Base-by-base conservation (phyloP, 2,329 filamentous ascomycete species). In the Arthrinium phaeospermum region DNA sequence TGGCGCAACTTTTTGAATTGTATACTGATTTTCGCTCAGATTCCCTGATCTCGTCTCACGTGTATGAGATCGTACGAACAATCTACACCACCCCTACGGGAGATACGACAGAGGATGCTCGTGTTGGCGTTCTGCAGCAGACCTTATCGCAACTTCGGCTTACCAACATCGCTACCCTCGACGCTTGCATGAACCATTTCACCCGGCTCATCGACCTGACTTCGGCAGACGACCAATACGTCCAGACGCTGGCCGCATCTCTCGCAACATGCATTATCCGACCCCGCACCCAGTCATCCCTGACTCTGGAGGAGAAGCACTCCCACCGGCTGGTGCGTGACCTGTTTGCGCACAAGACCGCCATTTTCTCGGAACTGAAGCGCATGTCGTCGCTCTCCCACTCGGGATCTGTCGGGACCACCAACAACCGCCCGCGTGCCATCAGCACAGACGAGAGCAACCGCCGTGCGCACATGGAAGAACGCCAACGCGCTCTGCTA, bases 1-100 rank as follows among this genome's bases (percentile, higher is more conserved):
- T 69, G 34, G 3, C 49, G 1, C 5, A 8, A 37, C 3, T 34
- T 14, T 57, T 71, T 67, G 69, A 22, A 44, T 61, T 14, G 41
- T 46, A 24, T 37, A 47, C 81, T 85, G 74, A 83, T 75, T 57
- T 4, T 24, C 27, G 67, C 19, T 4, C 76, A 96, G 96, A 99
- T 83, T 98, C 96, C n/a, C 89, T 99, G 74, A 96, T 99, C 74
- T 98, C 96, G 72, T 97, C 95, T 53, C 96, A 98, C 81, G 95
- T 99, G 72, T 99, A 99, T 82, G 97, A 99, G 85, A 98, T 99
- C 80, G 92, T 99, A 81, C 95, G 98, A 84, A 98, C 95, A 1
- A 97, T 99, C 75, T 99, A 99, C 85, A 92, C 91, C 67, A 95
- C 93, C 19, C 92, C 94, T 16, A 88, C 93, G 67, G 89, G 93